These are phyloP conservation scores for Cordyceps cateniannulata DNA, from an alignment of 2,329 filamentous ascomycete genomes.

Conservation along the genomic window DNA sequence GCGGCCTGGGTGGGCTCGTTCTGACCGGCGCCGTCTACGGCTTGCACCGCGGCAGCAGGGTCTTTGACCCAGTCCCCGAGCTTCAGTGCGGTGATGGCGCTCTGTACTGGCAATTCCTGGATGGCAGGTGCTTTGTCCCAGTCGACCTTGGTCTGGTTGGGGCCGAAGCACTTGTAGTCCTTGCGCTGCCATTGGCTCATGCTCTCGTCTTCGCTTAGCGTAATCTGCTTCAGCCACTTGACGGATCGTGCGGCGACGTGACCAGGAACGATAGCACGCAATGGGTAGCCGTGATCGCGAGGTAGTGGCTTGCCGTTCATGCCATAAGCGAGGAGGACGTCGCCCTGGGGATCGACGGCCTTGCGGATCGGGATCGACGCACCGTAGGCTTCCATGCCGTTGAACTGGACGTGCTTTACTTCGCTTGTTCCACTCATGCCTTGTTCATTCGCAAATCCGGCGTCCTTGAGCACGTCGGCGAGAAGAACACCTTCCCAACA, in stretches of 20 bases:
- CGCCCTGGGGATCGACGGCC: slow-evolving; percentile 51
- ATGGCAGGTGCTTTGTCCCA: slow-evolving; percentile 59
- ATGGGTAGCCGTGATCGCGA: slow-evolving; percentile 59
- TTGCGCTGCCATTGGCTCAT: slow-evolving; percentile 58
- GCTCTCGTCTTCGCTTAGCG: slow-evolving; percentile 60
- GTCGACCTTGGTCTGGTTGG: slow-evolving; percentile 53
- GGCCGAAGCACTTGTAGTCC: slow-evolving; percentile 65
- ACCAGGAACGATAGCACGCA: slow-evolving; percentile 57
- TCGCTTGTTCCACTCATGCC: slow-evolving; percentile 30
- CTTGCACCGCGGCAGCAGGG: background rate
- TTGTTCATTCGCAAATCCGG: slow-evolving; percentile 40
- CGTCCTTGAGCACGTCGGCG: slow-evolving; percentile 49
- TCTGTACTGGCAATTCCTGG: slow-evolving; percentile 63
- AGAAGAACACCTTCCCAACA: slow-evolving; percentile 52
- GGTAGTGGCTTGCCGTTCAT: slow-evolving; percentile 63
- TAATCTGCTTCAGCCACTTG: slow-evolving; percentile 62
- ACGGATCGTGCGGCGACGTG: slow-evolving; percentile 61
- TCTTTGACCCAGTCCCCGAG: slow-evolving; percentile 30
- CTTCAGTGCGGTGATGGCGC: slow-evolving; percentile 52
- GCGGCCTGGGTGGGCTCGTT: background rate
- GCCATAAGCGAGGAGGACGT: slow-evolving; percentile 59
- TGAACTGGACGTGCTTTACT: slow-evolving; percentile 49
- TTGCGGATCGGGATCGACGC: slow-evolving; percentile 55
- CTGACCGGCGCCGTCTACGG: background rate
- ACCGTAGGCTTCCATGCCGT: slow-evolving; percentile 53